Conservation (phyloP, 2,329 filamentous ascomycete genomes). For the Microdochium nivale region DNA sequence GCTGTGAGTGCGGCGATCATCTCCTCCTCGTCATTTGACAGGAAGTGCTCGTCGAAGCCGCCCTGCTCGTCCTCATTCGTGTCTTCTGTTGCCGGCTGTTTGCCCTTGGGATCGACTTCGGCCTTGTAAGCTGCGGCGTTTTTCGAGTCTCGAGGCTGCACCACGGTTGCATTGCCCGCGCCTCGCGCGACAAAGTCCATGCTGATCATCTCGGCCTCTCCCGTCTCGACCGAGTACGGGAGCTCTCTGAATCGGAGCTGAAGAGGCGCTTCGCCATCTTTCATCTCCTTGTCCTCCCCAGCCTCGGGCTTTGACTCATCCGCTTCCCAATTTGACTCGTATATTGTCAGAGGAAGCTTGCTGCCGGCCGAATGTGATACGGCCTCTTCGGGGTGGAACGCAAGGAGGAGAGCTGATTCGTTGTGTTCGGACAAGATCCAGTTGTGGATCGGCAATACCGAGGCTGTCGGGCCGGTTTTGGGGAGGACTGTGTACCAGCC, state of each 20-base stretch:
- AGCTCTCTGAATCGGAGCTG: conserved; percentile 74
- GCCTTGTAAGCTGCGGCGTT: conserved; percentile 32
- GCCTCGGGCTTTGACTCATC: conserved; percentile 44
- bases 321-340: conserved; percentile 75
- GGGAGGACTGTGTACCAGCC: conserved; percentile 85
- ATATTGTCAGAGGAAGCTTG: conserved; percentile 82
- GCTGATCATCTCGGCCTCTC: conserved; percentile 95
- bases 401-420: conserved; percentile 79
- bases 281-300: conserved; percentile 63
- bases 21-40: conserved; percentile 54
- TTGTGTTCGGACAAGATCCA: conserved; percentile 69
- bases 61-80: conserved; percentile 14
- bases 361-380: conserved; percentile 53
- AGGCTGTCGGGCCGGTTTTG: conserved; percentile 59
- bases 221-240: conserved; percentile 82
- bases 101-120: conserved; percentile 43
- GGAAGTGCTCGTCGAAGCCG: conserved; percentile 31
- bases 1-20: conserved; percentile 63
- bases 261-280: conserved; percentile 48
- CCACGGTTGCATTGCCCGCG: conserved; percentile 68
- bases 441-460: conserved; percentile 65
- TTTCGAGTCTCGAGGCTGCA: conserved; percentile 27
- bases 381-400: conserved; percentile 67
- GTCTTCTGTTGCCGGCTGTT: conserved; percentile 27
- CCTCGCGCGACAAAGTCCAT: conserved; percentile 88